phyloP scores from a whole-genome alignment of 176 grass and related monocot species.

The Musa troglodytarum region DNA sequence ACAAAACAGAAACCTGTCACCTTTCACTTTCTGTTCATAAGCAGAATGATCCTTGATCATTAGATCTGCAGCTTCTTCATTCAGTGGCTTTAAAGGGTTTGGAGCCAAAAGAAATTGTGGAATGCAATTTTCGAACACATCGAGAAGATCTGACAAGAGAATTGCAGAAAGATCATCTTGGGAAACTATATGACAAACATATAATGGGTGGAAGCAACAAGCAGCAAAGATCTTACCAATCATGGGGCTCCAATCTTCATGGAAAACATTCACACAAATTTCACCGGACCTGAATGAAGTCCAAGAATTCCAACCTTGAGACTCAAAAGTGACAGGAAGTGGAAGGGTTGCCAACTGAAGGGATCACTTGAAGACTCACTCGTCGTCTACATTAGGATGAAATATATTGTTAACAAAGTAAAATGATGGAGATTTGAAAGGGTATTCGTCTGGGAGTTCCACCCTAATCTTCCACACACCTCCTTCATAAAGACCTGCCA shows the following conservation, averaged over 20 bases:
- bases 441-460: constrained; percentile 78
- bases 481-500: constrained; percentile 80
- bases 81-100: neutral
- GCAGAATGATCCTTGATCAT: neutral
- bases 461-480: constrained; percentile 93
- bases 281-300: neutral
- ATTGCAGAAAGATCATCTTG: neutral
- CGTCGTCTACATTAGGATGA: constrained; percentile 93
- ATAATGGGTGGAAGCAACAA: neutral
- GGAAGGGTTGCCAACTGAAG: too few relatives aligned
- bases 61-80: neutral
- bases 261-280: neutral
- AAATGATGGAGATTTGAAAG: constrained; percentile 79
- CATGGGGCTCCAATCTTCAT: neutral
- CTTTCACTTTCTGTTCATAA: neutral
- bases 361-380: constrained; percentile 36
- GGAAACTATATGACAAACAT: neutral
- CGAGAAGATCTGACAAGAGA: neutral
- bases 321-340: too few relatives aligned
- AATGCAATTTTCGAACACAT: neutral
- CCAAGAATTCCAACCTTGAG: too few relatives aligned
- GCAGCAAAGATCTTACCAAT: neutral
- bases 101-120: neutral
- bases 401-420: constrained; percentile 83
- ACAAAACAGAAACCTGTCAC: neutral